phyloP scores from a whole-genome alignment of 495 filamentous ascomycete species.

The Xylaria sp. region DNA sequence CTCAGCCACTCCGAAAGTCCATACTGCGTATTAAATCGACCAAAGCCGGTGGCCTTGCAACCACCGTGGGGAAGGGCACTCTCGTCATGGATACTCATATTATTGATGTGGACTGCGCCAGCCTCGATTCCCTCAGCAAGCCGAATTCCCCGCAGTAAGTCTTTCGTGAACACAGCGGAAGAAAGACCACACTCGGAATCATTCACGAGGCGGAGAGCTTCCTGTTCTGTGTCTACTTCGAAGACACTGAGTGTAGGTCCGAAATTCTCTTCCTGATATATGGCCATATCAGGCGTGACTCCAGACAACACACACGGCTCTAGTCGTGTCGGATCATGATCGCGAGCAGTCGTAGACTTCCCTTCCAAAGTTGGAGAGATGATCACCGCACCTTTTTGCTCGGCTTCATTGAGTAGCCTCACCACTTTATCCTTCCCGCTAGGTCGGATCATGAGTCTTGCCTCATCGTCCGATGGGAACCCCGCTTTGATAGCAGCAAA shows the following conservation, averaged over 20 bases:
- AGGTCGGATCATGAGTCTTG: background rate
- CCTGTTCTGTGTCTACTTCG: background rate
- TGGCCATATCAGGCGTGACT: background rate
- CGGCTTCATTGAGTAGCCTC: background rate
- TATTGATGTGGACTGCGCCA: background rate
- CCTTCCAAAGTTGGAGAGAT: background rate
- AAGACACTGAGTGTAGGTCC: background rate
- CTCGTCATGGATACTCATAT: background rate
- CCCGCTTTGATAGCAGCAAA: background rate
- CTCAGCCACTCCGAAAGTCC: background rate
- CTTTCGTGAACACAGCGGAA: background rate
- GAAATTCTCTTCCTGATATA: background rate
- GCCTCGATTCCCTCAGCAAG: background rate
- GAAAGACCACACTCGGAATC: background rate
- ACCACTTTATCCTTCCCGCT: background rate
- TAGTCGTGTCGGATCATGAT: background rate
- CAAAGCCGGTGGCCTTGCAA: background rate
- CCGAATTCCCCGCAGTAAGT: background rate
- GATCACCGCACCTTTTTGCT: background rate
- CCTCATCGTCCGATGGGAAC: conserved; percentile 1
- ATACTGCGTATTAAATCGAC: background rate
- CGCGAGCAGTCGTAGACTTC: background rate
- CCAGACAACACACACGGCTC: background rate
- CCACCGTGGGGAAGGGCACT: conserved; percentile 2
- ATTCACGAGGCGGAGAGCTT: background rate